Percentiles rank a stretch among this genome's conserved stretches.
phyloP scores from a whole-genome alignment of 495 filamentous ascomycete genomes.

The Talaromyces proteolyticus region DNA sequence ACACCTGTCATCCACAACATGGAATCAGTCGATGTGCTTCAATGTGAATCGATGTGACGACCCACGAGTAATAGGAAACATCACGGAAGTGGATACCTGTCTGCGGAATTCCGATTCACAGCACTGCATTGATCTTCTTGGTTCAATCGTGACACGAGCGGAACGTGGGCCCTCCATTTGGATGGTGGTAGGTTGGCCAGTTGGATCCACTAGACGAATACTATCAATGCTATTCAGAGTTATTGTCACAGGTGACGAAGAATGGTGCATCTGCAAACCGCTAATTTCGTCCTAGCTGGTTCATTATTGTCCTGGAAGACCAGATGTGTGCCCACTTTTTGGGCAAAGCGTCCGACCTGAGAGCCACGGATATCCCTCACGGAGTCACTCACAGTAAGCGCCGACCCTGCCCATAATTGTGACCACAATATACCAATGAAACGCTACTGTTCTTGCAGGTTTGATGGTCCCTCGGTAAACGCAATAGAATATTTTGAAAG shows the following conservation, averaged over 20 bases:
- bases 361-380: not conserved
- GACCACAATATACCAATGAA: not conserved
- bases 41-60: no score
- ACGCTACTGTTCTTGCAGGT: no score
- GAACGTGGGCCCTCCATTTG: not conserved
- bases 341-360: not conserved
- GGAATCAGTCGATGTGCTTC: no score
- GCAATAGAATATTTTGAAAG: not conserved
- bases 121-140: not conserved
- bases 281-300: not conserved
- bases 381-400: not conserved
- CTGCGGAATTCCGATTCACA: not conserved
- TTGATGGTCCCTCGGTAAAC: not conserved
- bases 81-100: not conserved
- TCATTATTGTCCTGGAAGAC: conserved; percentile 65
- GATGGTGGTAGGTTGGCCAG: not conserved
- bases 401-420: not conserved
- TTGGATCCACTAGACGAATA: not conserved
- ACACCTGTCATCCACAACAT: no score
- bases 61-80: not conserved
- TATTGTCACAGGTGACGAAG: no score
- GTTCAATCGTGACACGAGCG: not conserved
- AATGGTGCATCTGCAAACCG: not conserved
- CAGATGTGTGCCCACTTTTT: conserved; percentile 60
- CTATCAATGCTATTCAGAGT: not conserved